Evolutionary conservation across 257 asterid genomes (phyloP).

Genomic region (Solanum ossicruentum): DNA sequence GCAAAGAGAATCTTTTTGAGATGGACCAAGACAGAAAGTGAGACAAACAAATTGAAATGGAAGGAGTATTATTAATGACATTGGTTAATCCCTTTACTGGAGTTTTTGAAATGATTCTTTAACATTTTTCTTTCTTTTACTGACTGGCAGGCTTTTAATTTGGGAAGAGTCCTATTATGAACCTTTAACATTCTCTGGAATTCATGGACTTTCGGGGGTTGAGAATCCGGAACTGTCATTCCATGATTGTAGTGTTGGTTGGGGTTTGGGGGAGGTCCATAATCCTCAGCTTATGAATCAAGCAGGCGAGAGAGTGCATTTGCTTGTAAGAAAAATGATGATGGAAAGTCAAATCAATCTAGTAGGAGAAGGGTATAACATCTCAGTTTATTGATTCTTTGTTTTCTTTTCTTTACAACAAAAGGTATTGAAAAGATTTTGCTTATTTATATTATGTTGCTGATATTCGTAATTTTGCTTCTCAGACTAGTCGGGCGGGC

Average conservation of each 20-base stretch:
- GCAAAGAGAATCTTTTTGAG: too few relatives aligned
- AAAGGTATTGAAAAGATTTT: background rate
- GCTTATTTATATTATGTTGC: background rate
- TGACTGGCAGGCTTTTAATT: conserved; percentile 60
- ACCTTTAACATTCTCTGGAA: conserved; percentile 16
- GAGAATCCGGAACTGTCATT: conserved; percentile 9
- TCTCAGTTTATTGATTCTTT: background rate
- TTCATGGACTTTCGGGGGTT: conserved; percentile 13
- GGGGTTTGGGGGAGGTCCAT: conserved; percentile 1
- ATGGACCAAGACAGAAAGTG: too few relatives aligned
- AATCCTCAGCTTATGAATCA: conserved; percentile 10
- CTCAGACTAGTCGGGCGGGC: conserved; percentile 74
- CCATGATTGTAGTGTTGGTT: conserved; percentile 9
- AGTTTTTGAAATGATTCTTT: background rate
- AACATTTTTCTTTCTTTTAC: background rate
- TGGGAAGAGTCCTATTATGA: conserved; percentile 88
- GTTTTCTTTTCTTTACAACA: background rate
- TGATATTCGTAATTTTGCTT: background rate
- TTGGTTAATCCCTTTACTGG: background rate
- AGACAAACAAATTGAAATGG: too few relatives aligned
- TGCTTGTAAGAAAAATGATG: conserved; percentile 89
- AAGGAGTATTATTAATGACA: too few relatives aligned
- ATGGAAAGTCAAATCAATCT: conserved; percentile 57
- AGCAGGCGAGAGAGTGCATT: conserved; percentile 41
- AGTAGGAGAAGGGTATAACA: conserved; percentile 76